Conservation (phyloP, 2,329 filamentous ascomycete genomes). For the Diaporthe nobilis region DNA sequence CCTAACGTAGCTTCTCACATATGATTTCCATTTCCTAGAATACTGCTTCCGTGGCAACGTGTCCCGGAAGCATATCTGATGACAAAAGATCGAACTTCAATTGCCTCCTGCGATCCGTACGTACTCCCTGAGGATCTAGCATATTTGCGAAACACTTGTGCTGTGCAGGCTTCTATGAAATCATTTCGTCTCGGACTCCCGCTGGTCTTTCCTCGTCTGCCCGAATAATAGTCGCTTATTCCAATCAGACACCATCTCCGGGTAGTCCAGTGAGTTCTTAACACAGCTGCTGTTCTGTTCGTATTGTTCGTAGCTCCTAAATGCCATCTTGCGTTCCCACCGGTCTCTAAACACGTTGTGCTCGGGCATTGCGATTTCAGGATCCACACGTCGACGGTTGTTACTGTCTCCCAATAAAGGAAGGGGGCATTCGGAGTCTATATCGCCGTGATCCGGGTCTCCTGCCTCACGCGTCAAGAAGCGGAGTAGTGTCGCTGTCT, state of each 20-base stretch:
- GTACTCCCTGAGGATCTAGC: too few relatives aligned
- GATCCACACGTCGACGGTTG: constrained; percentile 12
- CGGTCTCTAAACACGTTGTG: constrained; percentile 12
- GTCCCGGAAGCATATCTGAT: too few relatives aligned
- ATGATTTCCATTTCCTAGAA: too few relatives aligned
- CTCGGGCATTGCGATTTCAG: constrained; percentile 23
- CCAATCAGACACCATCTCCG: not conserved
- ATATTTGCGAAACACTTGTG: too few relatives aligned
- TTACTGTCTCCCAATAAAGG: not conserved
- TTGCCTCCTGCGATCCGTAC: too few relatives aligned
- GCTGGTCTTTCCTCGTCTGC: not conserved
- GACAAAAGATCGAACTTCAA: too few relatives aligned
- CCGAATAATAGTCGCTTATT: not conserved
- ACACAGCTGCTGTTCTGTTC: not conserved
- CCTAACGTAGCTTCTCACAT: too few relatives aligned
- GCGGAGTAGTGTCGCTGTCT: not conserved
- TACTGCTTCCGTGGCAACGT: too few relatives aligned
- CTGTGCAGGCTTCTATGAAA: too few relatives aligned
- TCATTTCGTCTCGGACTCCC: too few relatives aligned
- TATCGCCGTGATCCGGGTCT: not conserved
- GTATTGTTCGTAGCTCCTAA: not conserved
- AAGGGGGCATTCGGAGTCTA: not conserved
- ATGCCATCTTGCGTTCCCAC: constrained; percentile 21
- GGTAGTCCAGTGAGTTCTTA: not conserved
- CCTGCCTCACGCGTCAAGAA: not conserved